phyloP scores from a whole-genome alignment of 2,329 filamentous ascomycete genomes.

The Alternaria sp. region DNA sequence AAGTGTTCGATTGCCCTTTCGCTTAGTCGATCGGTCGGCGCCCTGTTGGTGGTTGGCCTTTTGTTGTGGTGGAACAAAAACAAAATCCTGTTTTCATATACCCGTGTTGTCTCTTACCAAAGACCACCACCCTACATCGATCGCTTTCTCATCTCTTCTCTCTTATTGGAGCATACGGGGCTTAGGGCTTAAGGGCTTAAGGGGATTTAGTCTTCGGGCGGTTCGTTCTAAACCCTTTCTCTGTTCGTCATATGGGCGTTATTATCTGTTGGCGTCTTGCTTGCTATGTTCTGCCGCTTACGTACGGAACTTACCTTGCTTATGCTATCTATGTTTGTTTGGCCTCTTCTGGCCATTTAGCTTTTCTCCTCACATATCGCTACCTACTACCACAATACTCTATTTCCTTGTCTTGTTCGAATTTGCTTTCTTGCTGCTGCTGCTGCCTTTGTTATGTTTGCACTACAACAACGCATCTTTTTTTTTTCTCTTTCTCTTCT shows the following conservation, averaged over 20 bases:
- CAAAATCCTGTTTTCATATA: conserved; percentile 31
- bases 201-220: not conserved
- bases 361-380: not conserved
- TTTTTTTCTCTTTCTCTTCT: too few species aligned
- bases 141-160: conserved; percentile 20
- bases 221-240: not conserved
- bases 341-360: not conserved
- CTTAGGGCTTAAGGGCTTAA: not conserved
- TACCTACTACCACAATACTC: not conserved
- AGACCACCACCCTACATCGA: conserved; percentile 20
- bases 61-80: conserved; percentile 19
- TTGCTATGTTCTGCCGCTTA: too few species aligned
- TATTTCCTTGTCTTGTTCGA: not conserved
- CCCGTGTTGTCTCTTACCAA: conserved; percentile 11
- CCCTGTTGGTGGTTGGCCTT: not conserved
- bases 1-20: too few species aligned
- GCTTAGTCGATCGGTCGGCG: conserved; percentile 1
- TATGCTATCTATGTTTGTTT: too few species aligned
- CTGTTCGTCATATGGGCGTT: not conserved
- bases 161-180: conserved; percentile 26
- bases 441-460: too few species aligned
- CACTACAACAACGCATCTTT: too few species aligned
- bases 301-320: not conserved
- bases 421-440: too few species aligned
- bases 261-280: too few species aligned